Percentiles rank a stretch among this genome's conserved stretches.
These are phyloP conservation scores for Fusarium oxysporum DNA, from an alignment of 2,329 filamentous ascomycete genomes.

Conservation along the genomic window DNA sequence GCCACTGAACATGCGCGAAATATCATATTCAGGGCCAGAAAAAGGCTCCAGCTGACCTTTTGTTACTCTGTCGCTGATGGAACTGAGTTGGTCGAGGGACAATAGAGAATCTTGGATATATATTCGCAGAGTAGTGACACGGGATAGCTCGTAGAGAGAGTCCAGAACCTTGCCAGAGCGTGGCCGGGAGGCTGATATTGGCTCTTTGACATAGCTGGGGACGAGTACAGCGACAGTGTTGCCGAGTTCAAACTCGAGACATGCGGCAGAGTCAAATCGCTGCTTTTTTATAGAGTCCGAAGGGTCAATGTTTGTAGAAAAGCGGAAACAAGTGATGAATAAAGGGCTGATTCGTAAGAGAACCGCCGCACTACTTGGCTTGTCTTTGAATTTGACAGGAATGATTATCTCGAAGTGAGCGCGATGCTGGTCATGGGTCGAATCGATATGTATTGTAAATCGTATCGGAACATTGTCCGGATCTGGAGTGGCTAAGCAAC, in stretches of 20 bases:
- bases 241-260: neutral
- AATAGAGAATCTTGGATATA: conserved; percentile 6
- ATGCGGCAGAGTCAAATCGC: neutral
- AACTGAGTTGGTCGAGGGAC: neutral
- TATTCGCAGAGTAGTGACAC: neutral
- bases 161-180: conserved; percentile 15
- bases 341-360: conserved; percentile 6
- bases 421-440: neutral
- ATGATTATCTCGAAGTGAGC: conserved; percentile 14
- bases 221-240: neutral
- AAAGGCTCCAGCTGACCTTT: neutral
- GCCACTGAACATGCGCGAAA: conserved; percentile 13
- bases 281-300: neutral
- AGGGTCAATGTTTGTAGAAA: neutral
- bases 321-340: neutral
- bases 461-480: conserved; percentile 1
- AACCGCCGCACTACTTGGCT: neutral
- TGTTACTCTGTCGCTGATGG: neutral
- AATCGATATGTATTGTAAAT: neutral
- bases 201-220: neutral
- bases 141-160: neutral
- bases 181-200: neutral
- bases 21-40: neutral
- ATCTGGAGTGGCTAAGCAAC: neutral
- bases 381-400: conserved; percentile 19